Base-by-base conservation (phyloP, 768 basidiomycete species). In the Tylopilus cervinicoccineus region DNA sequence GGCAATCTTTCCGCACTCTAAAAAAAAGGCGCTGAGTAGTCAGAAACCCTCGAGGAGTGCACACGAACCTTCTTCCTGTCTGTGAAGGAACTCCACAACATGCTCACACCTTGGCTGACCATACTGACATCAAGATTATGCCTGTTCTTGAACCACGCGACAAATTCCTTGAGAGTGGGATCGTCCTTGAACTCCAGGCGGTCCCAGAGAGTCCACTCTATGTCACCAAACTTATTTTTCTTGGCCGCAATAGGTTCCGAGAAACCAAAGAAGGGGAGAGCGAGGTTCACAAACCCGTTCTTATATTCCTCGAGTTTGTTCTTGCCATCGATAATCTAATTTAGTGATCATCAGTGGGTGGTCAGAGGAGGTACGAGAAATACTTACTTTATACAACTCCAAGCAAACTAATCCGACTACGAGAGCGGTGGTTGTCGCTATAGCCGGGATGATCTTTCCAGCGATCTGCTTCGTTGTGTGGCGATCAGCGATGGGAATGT, bases 361-460 rank as follows among this genome's bases (percentile, higher is more conserved):
- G 12, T 41, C 19, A 37, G 24, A 36, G 31, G 14, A 43, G 14
- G 28, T 3, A 38, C 11, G 9, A 13, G 24, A 37, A 31, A 33
- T 13, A 36, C 51, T 26, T 57, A 88, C 91, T 83, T 99, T 99
- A 78, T 95, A 97, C 33, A 99, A 79, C 71, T 99, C 96, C 43
- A 98, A 69, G 69, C 95, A 97, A 38, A 95, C 91, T 49, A 98
- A 70, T 17, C 95, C 95, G n/a, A 92, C 92, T 40, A 96, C 89
- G 42, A 97, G 79, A 16, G 93, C 86, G 1, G 96, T 98, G 5
- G 95, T 97, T 6, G 95, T 98, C n/a, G 94, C 95, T 62, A 98
- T 97, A 19, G 96, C 96, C 49, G 96, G 96, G 55, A 99, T 98
- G 64, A 98, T 98, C 76, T 98, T 98, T 41, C 96, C 95, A 13